Evolutionary conservation across 2,329 filamentous ascomycete species (phyloP).

Genomic region (Aspergillus aculeatinus): DNA sequence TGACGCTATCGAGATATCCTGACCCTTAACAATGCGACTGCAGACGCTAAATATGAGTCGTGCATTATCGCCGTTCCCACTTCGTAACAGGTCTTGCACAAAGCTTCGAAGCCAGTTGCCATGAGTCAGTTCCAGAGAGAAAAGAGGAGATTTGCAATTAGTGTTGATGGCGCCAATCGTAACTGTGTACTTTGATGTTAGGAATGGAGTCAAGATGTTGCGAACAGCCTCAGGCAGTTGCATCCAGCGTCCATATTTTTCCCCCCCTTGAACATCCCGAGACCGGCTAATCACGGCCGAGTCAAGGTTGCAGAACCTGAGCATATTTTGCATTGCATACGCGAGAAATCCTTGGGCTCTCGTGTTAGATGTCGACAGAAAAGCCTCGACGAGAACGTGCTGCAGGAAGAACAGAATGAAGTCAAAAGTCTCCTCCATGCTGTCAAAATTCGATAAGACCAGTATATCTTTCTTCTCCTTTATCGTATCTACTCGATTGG

Average conservation of each 20-base stretch:
- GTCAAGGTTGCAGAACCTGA: conserved; percentile 73
- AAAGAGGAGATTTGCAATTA: conserved; percentile 73
- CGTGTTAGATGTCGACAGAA: conserved; percentile 85
- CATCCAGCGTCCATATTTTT: conserved; percentile 72
- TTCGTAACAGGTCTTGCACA: conserved; percentile 77
- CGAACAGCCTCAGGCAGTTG: conserved; percentile 73
- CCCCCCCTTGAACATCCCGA: conserved; percentile 56
- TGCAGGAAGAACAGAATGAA: conserved; percentile 85
- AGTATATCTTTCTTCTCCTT: conserved; percentile 80
- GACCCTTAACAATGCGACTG: conserved; percentile 76
- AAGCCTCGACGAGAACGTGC: conserved; percentile 84
- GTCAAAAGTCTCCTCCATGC: conserved; percentile 72
- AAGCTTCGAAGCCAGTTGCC: conserved; percentile 78
- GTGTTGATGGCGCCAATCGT: conserved; percentile 57
- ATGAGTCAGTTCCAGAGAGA: conserved; percentile 66
- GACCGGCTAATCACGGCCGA: conserved; percentile 53
- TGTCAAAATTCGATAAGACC: conserved; percentile 81
- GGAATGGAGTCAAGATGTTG: conserved; percentile 82
- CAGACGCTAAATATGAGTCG: conserved; percentile 77
- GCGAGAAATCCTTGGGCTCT: conserved; percentile 87
- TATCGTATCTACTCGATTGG: conserved; percentile 79
- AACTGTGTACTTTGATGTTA: conserved; percentile 79
- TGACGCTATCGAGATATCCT: conserved; percentile 80
- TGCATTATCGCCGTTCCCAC: conserved; percentile 71
- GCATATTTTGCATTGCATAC: conserved; percentile 89